Base-by-base conservation (phyloP, 768 basidiomycete genomes). In the Leccinum imitatum region DNA sequence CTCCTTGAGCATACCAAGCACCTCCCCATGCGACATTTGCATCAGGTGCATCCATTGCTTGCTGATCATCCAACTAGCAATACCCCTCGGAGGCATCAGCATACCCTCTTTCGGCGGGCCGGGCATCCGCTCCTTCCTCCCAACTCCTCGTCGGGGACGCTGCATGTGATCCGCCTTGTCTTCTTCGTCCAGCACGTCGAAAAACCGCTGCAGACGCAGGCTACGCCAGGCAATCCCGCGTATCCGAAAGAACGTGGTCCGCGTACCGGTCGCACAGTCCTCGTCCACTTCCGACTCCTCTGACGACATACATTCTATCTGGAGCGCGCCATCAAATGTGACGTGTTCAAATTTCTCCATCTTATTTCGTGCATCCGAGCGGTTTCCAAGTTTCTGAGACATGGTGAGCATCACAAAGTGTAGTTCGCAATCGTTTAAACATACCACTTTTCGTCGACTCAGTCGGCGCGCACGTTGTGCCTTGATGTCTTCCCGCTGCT, bases 31-130 rank as follows among this genome's bases (percentile, higher is more conserved):
- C 41, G 71, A 73, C 8, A 50, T 63, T 60, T 74, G 75, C 53
- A 81, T 73, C 46, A 70, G 65, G 31, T 73, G 73, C 53, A 85
- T 63, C 90, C 90, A 91, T 19, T 80, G 73, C 66, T 79, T 79
- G 71, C 89, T 90, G 62, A 91, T 77, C 90, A 91, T 91, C 90
- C 90, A 91, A 19, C 78, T 77, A 6, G 84, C 78, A 9, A 86
- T 78, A 2, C 87, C 87, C 59, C 77, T 75, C 0, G 90, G 90
- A 10, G 90, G 90, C 6, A 89, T 74, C 31, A 76, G 61, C 3
- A 84, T 69, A 5, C 78, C 82, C 11, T 87, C 85, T 66, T 88
- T 90, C 2, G 74, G 70, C 41, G 79, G 76, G 0, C 89, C 90
- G 17, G 69, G 65, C 23, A 73, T 72, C 39, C 90, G 84, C 59